Evolutionary conservation across 2,329 filamentous ascomycete genomes (phyloP).

Genomic region (Penicillium sp.): DNA sequence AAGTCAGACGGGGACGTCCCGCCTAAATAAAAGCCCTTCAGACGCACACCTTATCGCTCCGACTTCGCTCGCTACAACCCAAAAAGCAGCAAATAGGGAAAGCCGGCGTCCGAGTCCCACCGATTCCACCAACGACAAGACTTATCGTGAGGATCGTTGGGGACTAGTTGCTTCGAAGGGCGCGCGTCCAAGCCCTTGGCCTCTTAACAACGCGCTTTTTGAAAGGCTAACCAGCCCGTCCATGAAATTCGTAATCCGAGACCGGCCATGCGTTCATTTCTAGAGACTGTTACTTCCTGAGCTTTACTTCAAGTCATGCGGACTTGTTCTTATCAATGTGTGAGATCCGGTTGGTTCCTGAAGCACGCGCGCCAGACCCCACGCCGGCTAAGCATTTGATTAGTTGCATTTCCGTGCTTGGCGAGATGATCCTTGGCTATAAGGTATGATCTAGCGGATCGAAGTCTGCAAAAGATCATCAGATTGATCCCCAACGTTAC

Average conservation of each 20-base stretch:
- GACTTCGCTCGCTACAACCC: conserved; percentile 14
- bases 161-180: conserved; percentile 10
- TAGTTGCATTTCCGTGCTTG: conserved; percentile 12
- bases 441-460: background rate
- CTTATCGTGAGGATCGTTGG: background rate
- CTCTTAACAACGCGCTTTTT: background rate
- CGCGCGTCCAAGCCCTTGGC: conserved; percentile 14
- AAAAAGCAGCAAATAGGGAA: conserved; percentile 2
- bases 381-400: conserved; percentile 9
- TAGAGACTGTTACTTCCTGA: background rate
- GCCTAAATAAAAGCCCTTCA: conserved; percentile 9
- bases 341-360: background rate
- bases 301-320: too few relatives aligned
- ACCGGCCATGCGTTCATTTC: background rate
- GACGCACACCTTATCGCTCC: conserved; percentile 15
- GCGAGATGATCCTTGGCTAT: background rate
- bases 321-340: background rate
- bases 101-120: background rate
- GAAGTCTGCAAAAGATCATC: background rate
- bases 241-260: conserved; percentile 8
- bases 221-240: background rate
- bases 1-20: background rate
- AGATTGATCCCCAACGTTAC: background rate
- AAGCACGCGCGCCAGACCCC: background rate
- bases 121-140: conserved; percentile 2